phyloP scores from a whole-genome alignment of 192 early-diverging fungal species.

The Gryganskiella cystojenkinii region DNA sequence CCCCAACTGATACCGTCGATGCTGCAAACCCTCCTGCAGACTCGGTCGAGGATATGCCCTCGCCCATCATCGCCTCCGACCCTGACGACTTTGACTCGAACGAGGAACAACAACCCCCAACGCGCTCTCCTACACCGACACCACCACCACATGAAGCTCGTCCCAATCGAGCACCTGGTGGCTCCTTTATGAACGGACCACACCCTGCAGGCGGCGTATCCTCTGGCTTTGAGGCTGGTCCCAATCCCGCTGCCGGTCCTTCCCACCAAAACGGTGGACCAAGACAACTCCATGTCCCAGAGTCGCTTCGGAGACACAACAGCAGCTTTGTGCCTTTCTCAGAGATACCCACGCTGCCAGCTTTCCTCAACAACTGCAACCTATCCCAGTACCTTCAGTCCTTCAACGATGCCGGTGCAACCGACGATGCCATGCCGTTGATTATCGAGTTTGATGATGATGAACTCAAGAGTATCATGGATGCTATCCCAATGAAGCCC shows the following conservation, averaged over 20 bases:
- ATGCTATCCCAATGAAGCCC: conserved; percentile 59
- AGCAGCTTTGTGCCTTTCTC: conserved; percentile 46
- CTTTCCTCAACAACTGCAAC: conserved; percentile 61
- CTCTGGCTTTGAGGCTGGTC: not conserved
- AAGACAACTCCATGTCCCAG: conserved; percentile 25
- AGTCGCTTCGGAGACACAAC: conserved; percentile 24
- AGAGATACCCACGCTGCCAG: conserved; percentile 53
- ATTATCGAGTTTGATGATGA: conserved; percentile 62
- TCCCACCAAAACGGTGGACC: not conserved
- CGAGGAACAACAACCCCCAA: conserved; percentile 34
- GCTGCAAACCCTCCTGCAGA: too few relatives aligned
- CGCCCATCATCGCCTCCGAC: conserved; percentile 37
- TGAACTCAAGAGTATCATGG: conserved; percentile 60
- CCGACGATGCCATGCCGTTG: conserved; percentile 59
- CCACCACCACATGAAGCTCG: conserved; percentile 16
- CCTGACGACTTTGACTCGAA: conserved; percentile 31
- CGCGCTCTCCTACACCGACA: conserved; percentile 22
- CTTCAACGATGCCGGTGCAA: conserved; percentile 60
- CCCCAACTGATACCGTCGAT: too few relatives aligned
- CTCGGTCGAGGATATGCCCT: conserved; percentile 18
- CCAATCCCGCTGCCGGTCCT: not conserved
- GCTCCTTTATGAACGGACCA: not conserved
- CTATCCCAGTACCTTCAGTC: conserved; percentile 59
- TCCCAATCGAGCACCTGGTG: not conserved
- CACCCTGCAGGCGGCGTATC: not conserved